phyloP scores from a whole-genome alignment of 1,139 yeast genomes.

The Yarrowia galli region DNA sequence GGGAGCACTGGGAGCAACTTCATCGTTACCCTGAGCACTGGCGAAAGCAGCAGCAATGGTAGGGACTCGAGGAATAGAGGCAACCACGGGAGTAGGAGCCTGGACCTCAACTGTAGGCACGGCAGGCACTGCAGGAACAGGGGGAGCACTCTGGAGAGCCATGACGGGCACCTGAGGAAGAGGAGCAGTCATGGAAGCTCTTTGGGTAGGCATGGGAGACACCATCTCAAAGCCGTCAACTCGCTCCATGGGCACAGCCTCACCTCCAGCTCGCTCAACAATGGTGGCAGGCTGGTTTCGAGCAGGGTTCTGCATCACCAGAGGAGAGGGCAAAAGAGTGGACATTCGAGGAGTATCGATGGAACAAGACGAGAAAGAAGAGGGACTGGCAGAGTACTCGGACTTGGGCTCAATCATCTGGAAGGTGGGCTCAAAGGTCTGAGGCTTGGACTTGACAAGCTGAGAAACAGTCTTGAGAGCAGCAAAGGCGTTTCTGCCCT shows the following conservation, averaged over 20 bases:
- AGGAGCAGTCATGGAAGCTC: neutral
- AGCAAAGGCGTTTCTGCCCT: constrained; percentile 14
- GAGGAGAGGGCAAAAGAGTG: constrained; percentile 20
- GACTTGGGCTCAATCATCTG: constrained; percentile 30
- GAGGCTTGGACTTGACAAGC: constrained; percentile 28
- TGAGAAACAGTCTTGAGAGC: constrained; percentile 30
- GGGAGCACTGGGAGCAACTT: too few species aligned
- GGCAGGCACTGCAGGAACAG: constrained; percentile 3
- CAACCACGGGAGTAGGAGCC: constrained; percentile 24
- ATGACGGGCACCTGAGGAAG: constrained; percentile 4
- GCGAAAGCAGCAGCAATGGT: constrained; percentile 25
- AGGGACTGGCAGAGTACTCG: constrained; percentile 3
- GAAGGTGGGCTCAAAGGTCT: constrained; percentile 29
- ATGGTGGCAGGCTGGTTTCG: constrained; percentile 1
- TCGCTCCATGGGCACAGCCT: neutral
- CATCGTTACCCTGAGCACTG: neutral
- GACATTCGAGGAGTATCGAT: constrained; percentile 34
- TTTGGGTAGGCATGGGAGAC: neutral
- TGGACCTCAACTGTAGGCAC: constrained; percentile 15
- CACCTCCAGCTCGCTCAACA: neutral
- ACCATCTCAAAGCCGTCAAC: constrained; percentile 27
- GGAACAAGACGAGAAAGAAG: constrained; percentile 11
- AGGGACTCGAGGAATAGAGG: neutral
- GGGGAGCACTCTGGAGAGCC: neutral
- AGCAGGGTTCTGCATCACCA: constrained; percentile 29